Percentiles rank a stretch among this genome's conserved stretches.
Evolutionary conservation across 345 rosid genomes (phyloP).

Genomic region (Eucalyptus sp.): DNA sequence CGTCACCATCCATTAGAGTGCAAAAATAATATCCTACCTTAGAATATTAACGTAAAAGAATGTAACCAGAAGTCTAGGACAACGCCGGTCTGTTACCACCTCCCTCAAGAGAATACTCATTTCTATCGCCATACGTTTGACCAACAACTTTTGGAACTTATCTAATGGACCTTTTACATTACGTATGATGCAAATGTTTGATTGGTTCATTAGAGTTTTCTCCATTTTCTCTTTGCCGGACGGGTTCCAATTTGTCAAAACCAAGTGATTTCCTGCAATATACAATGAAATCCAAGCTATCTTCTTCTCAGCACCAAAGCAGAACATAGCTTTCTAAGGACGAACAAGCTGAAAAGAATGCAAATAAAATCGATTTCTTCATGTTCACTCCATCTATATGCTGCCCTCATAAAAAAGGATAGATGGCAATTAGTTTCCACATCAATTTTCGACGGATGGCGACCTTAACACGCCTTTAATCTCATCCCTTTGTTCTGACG

Average conservation of each 20-base stretch:
- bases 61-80: not conserved
- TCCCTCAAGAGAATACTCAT: not conserved
- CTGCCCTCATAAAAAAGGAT: not conserved
- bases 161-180: not conserved
- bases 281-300: not conserved
- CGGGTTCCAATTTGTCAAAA: not conserved
- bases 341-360: not conserved
- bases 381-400: not conserved
- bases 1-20: not conserved
- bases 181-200: not conserved
- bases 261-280: not conserved
- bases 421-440: not conserved
- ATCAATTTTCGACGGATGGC: not conserved
- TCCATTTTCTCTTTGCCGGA: not conserved
- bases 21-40: not conserved
- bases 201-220: not conserved
- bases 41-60: not conserved
- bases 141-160: not conserved
- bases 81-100: not conserved
- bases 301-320: not conserved
- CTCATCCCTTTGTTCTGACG: conserved; percentile 8
- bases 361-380: not conserved
- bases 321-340: not conserved
- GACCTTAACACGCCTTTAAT: not conserved
- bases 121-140: not conserved